A percentile compares a stretch with the other conserved stretches of the same genome.
These are phyloP conservation scores for Smallanthus sonchifolius DNA, from an alignment of 129 eudicot genomes.

Conservation along the genomic window DNA sequence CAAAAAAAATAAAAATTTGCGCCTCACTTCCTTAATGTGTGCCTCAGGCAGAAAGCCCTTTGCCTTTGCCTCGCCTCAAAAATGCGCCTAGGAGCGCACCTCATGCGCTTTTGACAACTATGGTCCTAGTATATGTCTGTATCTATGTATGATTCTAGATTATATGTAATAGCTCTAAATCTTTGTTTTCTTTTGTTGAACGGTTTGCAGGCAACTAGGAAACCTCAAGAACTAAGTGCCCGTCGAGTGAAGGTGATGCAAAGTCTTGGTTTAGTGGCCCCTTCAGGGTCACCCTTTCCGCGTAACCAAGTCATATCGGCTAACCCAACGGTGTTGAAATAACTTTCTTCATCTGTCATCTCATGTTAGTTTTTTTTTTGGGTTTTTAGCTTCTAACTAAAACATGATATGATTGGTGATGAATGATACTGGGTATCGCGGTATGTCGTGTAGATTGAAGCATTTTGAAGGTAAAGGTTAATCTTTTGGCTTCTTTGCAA, in stretches of 20 bases:
- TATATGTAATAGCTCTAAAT: background rate
- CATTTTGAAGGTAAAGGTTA: conserved; percentile 2
- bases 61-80: too few relatives aligned
- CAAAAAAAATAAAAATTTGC: too few relatives aligned
- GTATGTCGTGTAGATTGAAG: background rate
- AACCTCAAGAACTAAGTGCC: conserved; percentile 27
- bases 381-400: background rate
- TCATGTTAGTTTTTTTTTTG: background rate
- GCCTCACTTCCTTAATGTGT: too few relatives aligned
- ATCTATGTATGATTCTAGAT: background rate
- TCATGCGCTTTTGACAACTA: too few relatives aligned
- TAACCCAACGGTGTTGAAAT: conserved; percentile 1
- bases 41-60: too few relatives aligned
- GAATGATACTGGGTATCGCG: conserved; percentile 5
- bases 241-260: conserved; percentile 61
- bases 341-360: background rate
- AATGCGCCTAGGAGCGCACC: too few relatives aligned
- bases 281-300: conserved; percentile 50
- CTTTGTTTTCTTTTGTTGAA: background rate
- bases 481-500: background rate
- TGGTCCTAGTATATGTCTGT: background rate
- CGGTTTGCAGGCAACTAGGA: conserved; percentile 4
- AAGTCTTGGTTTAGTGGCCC: conserved; percentile 55
- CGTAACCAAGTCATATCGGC: conserved; percentile 2
- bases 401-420: background rate